Base-by-base conservation (phyloP, 163 green algal genomes). In the Chlorella variabilis region DNA sequence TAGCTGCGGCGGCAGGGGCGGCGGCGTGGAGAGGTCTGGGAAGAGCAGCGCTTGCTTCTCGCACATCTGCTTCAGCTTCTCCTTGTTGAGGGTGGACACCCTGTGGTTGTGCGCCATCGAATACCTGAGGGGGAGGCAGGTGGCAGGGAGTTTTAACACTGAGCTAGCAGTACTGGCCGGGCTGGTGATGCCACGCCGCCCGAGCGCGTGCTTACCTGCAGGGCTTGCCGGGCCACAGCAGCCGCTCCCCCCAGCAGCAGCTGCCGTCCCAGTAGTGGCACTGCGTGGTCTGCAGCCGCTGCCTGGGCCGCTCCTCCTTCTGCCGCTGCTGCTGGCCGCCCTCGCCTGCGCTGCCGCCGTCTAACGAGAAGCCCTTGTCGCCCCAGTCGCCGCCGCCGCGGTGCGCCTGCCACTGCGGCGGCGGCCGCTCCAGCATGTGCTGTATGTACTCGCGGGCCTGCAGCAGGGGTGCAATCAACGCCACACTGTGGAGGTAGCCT, bases 341-440 rank as follows among this genome's bases (percentile, higher is more conserved):
- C n/a, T 49, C 62, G 31, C 29, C 51, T 29, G 15, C 42, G 39
- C 62, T 59, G 49, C 48, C 51, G 49, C 51, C 36, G 4, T 45
- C 42, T 39, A 9, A 25, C 1, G 27, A 7, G 27, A 86, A 86
- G 9, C 3, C 17, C 38, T 86, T 86, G 56, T 20, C 65, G 36
- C 63, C 49, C 82, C 82, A 86, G 49, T 86, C 62, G n/a, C 75
- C 71, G 21, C 61, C 70, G 59, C 61, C 39, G 31, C 75, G 76
- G 41, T 78, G 56, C 11, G 68, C 66, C 77, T 85, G 83, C 77
- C 83, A 85, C n/a, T 84, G 62, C 23, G 77, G 83, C 29, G 83
- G 77, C 25, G 78, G 41, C 7, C 78, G 71, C 23, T 56, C 41
- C 29, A 87, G 67, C 45, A 87, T 51, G 31, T 77, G 21, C 23